Conservation (phyloP, 2,329 filamentous ascomycete genomes). For the Ceratocystis ficicola region DNA sequence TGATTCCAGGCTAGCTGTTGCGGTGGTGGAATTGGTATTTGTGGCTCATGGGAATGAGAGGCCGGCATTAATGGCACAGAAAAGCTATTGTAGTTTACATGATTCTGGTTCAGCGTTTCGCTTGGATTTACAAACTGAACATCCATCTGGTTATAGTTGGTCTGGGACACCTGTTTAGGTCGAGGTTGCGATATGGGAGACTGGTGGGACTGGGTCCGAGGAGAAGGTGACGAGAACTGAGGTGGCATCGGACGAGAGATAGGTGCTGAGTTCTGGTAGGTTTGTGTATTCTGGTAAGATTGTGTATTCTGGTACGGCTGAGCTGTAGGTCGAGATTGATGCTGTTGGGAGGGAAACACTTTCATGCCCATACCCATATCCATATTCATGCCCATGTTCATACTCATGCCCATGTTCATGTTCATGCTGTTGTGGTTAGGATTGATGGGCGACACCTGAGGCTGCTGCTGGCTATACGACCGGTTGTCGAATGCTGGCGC, state of each 20-base stretch:
- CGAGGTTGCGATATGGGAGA: slow-evolving; percentile 19
- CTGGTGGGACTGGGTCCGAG: slow-evolving; percentile 22
- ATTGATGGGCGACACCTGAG: slow-evolving; percentile 24
- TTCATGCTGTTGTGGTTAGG: slow-evolving; percentile 25
- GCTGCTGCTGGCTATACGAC: slow-evolving; percentile 31
- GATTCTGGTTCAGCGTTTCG: slow-evolving; percentile 18
- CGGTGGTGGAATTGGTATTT: not conserved
- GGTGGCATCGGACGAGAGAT: slow-evolving; percentile 20
- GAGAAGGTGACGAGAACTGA: slow-evolving; percentile 24
- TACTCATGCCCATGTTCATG: slow-evolving; percentile 29
- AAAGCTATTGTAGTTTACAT: slow-evolving; percentile 3
- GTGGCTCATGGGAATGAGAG: not conserved
- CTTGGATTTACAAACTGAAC: slow-evolving; percentile 20
- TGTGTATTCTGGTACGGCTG: not conserved
- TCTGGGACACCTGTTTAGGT: slow-evolving; percentile 11
- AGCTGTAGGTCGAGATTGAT: slow-evolving; percentile 11
- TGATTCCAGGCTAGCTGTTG: slow-evolving; percentile 26
- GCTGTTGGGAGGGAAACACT: slow-evolving; percentile 15
- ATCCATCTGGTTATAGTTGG: slow-evolving; percentile 24
- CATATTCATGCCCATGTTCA: slow-evolving; percentile 18
- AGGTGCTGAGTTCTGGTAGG: slow-evolving; percentile 15
- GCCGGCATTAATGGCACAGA: not conserved
- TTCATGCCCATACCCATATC: slow-evolving; percentile 11
- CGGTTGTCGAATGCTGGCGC: slow-evolving; percentile 22
- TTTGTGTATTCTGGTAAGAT: not conserved